These are phyloP conservation scores for Blastocystis sp. DNA, from an alignment of 352 stramenopile genomes.

Conservation along the genomic window DNA sequence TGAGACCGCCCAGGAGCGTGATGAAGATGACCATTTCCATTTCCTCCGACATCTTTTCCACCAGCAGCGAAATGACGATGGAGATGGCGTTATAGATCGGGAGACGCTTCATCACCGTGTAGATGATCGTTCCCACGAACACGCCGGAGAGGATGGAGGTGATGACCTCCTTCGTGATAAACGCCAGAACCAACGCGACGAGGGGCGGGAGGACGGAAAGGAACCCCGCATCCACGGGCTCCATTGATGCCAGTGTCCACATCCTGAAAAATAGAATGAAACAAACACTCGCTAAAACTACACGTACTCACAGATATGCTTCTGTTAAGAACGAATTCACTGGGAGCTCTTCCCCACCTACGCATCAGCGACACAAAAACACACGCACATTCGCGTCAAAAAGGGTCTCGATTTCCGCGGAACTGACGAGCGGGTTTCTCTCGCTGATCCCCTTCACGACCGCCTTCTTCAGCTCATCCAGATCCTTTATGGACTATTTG, in stretches of 20 bases:
- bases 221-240: slow-evolving; percentile 42
- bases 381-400: neutral
- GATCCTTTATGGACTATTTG: neutral
- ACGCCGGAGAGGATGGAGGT: slow-evolving; percentile 46
- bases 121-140: slow-evolving; percentile 65
- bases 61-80: slow-evolving; percentile 47
- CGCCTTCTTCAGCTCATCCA: neutral
- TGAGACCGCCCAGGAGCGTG: slow-evolving; percentile 44
- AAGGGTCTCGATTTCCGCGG: neutral
- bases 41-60: slow-evolving; percentile 67
- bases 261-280: neutral
- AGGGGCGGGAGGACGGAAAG: slow-evolving; percentile 63
- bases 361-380: too few species aligned
- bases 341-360: too few species aligned
- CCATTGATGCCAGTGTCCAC: slow-evolving; percentile 20
- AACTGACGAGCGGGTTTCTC: neutral
- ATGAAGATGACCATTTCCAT: slow-evolving; percentile 69
- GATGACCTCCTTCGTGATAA: slow-evolving; percentile 69
- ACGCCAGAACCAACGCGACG: slow-evolving; percentile 47
- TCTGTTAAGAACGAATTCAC: too few species aligned
- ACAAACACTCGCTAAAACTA: neutral
- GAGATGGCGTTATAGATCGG: slow-evolving; percentile 30
- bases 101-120: slow-evolving; percentile 29
- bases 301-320: too few species aligned
- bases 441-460: neutral